A percentile compares a stretch with the other conserved stretches of the same genome.
These are phyloP conservation scores for Penicillium alfredii DNA, from an alignment of 495 filamentous ascomycete genomes.

Conservation along the genomic window DNA sequence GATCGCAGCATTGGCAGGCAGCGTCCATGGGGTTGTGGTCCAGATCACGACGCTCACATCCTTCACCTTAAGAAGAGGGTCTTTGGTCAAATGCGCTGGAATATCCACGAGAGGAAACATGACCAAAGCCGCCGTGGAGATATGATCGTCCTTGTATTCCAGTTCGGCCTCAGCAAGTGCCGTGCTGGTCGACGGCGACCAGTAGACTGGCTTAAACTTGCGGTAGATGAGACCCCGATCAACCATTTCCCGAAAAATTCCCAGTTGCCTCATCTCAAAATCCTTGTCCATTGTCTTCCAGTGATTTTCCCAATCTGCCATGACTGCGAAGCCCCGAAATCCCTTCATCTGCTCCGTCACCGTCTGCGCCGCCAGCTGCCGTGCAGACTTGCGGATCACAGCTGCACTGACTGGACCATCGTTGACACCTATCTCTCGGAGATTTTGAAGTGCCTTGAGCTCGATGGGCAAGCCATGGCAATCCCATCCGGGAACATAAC, in stretches of 20 bases:
- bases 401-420: slow-evolving; percentile 24
- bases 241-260: slow-evolving; percentile 80
- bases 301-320: slow-evolving; percentile 88
- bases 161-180: slow-evolving; percentile 94
- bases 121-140: slow-evolving; percentile 74
- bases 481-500: slow-evolving; percentile 96
- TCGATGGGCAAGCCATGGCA: slow-evolving; percentile 98
- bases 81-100: slow-evolving; percentile 37
- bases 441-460: slow-evolving; percentile 78
- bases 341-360: slow-evolving; percentile 74
- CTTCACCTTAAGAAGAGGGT: slow-evolving; percentile 29
- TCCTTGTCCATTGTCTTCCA: slow-evolving; percentile 88
- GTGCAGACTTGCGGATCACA: slow-evolving; percentile 63
- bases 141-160: slow-evolving; percentile 84
- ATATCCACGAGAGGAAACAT: slow-evolving; percentile 63
- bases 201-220: slow-evolving; percentile 89
- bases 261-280: slow-evolving; percentile 83
- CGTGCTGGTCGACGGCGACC: slow-evolving; percentile 85
- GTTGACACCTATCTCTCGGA: slow-evolving; percentile 22
- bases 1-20: slow-evolving; percentile 89
- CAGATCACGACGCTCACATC: slow-evolving; percentile 73
- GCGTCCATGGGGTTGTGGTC: slow-evolving; percentile 97
- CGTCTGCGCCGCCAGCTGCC: slow-evolving; percentile 65
- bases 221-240: slow-evolving; percentile 80
- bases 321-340: slow-evolving; percentile 80